phyloP scores from a whole-genome alignment of 2,329 filamentous ascomycete genomes.

The Alternaria longipes region DNA sequence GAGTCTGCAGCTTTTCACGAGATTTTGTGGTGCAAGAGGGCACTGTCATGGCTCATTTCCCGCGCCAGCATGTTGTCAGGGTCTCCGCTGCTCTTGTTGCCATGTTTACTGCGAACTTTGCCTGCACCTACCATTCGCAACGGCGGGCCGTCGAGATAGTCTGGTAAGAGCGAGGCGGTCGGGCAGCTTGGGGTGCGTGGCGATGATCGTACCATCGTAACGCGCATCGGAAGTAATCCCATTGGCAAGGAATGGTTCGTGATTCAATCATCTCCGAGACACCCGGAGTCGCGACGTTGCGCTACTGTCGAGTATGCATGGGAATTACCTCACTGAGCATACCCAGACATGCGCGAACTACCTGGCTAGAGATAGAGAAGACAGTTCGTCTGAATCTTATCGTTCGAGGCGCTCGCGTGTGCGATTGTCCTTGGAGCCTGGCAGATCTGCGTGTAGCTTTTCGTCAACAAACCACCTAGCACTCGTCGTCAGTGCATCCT shows the following conservation, averaged over 20 bases:
- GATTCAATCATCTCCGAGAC: constrained; percentile 4
- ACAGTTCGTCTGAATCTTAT: background rate
- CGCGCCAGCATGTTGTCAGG: constrained; percentile 2
- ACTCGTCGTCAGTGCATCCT: background rate
- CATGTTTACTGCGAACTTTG: constrained; percentile 6
- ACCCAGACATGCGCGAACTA: background rate
- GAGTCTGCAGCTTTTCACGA: constrained; percentile 5
- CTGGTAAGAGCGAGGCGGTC: constrained; percentile 10
- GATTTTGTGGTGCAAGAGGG: constrained; percentile 5
- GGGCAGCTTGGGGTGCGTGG: constrained; percentile 4
- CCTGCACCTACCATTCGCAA: constrained; percentile 13
- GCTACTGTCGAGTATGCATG: constrained; percentile 5
- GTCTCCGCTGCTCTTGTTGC: constrained; percentile 13
- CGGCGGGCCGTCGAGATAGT: constrained; percentile 5
- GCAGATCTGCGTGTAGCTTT: background rate
- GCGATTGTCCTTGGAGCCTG: background rate
- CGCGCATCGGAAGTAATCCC: constrained; percentile 8
- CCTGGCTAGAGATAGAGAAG: background rate
- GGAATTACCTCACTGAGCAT: background rate
- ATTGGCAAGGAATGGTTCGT: constrained; percentile 12
- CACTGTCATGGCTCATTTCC: constrained; percentile 1
- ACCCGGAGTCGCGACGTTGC: background rate
- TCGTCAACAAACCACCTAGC: background rate
- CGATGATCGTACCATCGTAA: constrained; percentile 11
- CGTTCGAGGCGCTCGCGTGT: background rate